Conservation (phyloP, 345 rosid genomes). For the Rubroshorea leprosula region DNA sequence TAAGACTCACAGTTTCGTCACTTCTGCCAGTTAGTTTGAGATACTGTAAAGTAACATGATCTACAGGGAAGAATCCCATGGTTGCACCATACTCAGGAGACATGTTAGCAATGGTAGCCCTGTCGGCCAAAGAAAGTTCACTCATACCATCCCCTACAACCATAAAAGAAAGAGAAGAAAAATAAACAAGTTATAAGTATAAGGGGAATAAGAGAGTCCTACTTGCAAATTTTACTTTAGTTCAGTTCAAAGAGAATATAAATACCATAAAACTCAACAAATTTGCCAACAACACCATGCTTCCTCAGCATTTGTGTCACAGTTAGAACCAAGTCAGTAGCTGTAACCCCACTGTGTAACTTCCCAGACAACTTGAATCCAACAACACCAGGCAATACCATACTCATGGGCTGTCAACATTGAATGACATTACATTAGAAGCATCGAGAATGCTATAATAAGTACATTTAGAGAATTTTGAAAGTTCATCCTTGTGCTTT, state of each 20-base stretch:
- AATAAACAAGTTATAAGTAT: not conserved
- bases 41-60: conserved; percentile 89
- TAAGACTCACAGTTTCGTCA: conserved; percentile 76
- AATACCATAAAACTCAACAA: conserved; percentile 96
- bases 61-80: conserved; percentile 99
- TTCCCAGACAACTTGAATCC: conserved; percentile 94
- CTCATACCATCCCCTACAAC: conserved; percentile 89
- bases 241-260: conserved; percentile 17
- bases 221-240: conserved; percentile 4
- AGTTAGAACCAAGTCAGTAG: conserved; percentile 95
- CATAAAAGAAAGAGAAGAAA: not conserved
- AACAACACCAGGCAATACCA: conserved; percentile 99
- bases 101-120: conserved; percentile 99
- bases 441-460: not conserved
- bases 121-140: conserved; percentile 86
- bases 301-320: conserved; percentile 98
- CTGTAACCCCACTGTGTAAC: conserved; percentile 81
- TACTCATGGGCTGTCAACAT: conserved; percentile 89
- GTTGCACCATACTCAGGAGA: conserved; percentile 99
- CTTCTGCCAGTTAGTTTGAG: conserved; percentile 97
- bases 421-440: conserved; percentile 9
- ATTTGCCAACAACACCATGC: conserved; percentile 99
- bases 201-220: not conserved
- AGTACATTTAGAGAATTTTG: not conserved
- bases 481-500: not conserved